A percentile compares a stretch with the other conserved stretches of the same genome.
Evolutionary conservation across 192 early-diverging fungal species (phyloP).

Genomic region (Dissophora globulifera): DNA sequence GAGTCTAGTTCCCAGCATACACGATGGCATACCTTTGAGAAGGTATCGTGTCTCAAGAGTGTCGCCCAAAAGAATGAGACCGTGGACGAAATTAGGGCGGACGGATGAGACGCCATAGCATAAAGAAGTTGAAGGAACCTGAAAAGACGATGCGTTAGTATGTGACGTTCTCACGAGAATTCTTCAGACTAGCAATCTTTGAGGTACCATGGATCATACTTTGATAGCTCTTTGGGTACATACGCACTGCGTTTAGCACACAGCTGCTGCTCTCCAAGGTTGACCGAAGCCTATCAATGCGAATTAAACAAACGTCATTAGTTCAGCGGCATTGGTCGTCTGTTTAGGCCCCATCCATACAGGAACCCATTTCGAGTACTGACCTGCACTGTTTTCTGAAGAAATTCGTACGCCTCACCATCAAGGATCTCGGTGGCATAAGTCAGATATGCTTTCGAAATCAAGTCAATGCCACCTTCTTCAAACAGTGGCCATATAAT

Average conservation of each 20-base stretch:
- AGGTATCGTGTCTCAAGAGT: conserved; percentile 32
- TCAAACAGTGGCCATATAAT: conserved; percentile 53
- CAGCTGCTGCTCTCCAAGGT: conserved; percentile 46
- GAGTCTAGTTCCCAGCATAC: no score
- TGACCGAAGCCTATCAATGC: conserved; percentile 36
- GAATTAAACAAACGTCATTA: no score
- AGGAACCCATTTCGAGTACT: no score
- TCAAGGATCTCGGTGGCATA: conserved; percentile 20
- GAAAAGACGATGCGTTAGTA: background rate
- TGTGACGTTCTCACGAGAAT: background rate
- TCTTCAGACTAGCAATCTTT: no score
- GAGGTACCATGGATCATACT: no score
- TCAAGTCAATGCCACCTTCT: conserved; percentile 38
- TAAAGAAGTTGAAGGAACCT: conserved; percentile 38
- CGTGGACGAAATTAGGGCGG: conserved; percentile 29
- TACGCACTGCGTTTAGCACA: conserved; percentile 38
- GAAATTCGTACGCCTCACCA: conserved; percentile 32
- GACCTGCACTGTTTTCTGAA: conserved; percentile 48
- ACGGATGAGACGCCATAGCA: conserved; percentile 47
- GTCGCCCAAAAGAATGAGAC: conserved; percentile 45
- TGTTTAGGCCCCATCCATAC: no score
- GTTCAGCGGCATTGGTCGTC: background rate
- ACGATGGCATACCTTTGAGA: conserved; percentile 48
- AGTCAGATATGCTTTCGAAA: conserved; percentile 38
- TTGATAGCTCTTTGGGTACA: conserved; percentile 20